These are phyloP conservation scores for Pseudocercospora macadamiae DNA, from an alignment of 2,329 filamentous ascomycete species.

Conservation along the genomic window DNA sequence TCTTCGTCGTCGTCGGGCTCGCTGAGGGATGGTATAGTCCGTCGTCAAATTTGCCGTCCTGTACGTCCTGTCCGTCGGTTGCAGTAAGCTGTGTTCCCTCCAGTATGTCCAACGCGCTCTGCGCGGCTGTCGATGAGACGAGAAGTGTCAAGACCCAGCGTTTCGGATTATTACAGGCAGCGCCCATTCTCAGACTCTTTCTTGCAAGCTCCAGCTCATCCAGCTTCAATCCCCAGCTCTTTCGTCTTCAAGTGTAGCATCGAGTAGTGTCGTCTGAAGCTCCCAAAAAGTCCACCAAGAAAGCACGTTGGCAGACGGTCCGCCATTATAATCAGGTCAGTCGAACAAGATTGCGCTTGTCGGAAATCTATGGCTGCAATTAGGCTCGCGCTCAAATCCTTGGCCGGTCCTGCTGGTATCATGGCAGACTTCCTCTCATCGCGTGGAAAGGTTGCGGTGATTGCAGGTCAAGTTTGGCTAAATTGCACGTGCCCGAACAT, in stretches of 20 bases:
- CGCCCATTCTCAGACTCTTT: not conserved
- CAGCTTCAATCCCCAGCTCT: not conserved
- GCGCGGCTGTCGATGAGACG: not conserved
- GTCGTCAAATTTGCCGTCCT: not conserved
- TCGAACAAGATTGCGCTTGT: not conserved
- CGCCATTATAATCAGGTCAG: constrained; percentile 1
- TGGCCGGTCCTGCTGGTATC: not conserved
- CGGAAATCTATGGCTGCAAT: not conserved
- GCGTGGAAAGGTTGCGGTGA: not conserved
- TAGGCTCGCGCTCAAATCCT: not conserved
- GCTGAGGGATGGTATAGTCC: not conserved
- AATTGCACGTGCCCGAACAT: constrained; percentile 4
- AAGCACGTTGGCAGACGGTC: not conserved
- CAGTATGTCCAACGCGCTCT: not conserved
- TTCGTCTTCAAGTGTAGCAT: not conserved
- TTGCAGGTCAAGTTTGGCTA: constrained; percentile 1
- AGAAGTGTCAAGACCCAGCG: not conserved
- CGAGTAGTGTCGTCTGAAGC: not conserved
- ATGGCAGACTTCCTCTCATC: not conserved
- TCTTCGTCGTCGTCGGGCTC: not conserved
- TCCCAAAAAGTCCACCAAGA: not conserved
- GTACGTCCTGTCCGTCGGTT: not conserved
- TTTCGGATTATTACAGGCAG: not conserved
- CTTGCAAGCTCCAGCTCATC: not conserved
- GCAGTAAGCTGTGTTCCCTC: not conserved